Percentiles rank a stretch among this genome's conserved stretches.
Conservation (phyloP, 2,329 filamentous ascomycete genomes). For the Moelleriella libera region DNA sequence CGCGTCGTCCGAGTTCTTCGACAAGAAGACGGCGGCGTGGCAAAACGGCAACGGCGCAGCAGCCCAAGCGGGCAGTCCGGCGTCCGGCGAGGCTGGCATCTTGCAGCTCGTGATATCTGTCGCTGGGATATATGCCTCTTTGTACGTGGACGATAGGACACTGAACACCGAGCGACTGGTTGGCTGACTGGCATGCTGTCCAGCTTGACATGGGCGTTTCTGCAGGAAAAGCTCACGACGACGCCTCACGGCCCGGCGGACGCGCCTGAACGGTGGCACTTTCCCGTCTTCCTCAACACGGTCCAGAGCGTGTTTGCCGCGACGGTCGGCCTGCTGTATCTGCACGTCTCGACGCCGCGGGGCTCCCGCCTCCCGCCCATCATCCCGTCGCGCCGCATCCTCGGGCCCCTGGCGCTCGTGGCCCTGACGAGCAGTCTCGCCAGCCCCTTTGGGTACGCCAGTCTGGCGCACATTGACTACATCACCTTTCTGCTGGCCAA, state of each 20-base stretch:
- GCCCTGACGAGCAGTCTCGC: slow-evolving; percentile 79
- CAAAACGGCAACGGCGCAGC: slow-evolving; percentile 11
- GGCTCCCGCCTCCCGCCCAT: slow-evolving; percentile 39
- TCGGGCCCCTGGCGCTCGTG: slow-evolving; percentile 69
- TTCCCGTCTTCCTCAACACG: slow-evolving; percentile 90
- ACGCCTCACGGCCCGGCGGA: slow-evolving; percentile 60
- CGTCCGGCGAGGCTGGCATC: slow-evolving; percentile 42
- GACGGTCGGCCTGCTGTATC: slow-evolving; percentile 68
- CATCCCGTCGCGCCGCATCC: slow-evolving; percentile 63
- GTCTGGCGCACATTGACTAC: slow-evolving; percentile 88
- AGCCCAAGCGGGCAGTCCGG: slow-evolving; percentile 3
- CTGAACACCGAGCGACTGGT: background rate
- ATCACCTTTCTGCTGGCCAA: slow-evolving; percentile 96
- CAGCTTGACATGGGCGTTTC: slow-evolving; percentile 86
- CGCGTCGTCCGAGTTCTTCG: slow-evolving; percentile 52
- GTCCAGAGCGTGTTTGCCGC: slow-evolving; percentile 86
- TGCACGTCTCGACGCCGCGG: slow-evolving; percentile 45
- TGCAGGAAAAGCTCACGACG: slow-evolving; percentile 95
- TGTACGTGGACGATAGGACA: slow-evolving; percentile 42
- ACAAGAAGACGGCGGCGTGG: slow-evolving; percentile 27
- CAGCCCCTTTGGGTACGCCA: slow-evolving; percentile 91
- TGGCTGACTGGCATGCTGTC: background rate
- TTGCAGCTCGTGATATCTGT: slow-evolving; percentile 74
- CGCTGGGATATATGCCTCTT: slow-evolving; percentile 91
- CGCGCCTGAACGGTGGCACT: slow-evolving; percentile 69